These are phyloP conservation scores for Maudiozyma barnettii DNA, from an alignment of 805 yeast genomes.

Conservation along the genomic window DNA sequence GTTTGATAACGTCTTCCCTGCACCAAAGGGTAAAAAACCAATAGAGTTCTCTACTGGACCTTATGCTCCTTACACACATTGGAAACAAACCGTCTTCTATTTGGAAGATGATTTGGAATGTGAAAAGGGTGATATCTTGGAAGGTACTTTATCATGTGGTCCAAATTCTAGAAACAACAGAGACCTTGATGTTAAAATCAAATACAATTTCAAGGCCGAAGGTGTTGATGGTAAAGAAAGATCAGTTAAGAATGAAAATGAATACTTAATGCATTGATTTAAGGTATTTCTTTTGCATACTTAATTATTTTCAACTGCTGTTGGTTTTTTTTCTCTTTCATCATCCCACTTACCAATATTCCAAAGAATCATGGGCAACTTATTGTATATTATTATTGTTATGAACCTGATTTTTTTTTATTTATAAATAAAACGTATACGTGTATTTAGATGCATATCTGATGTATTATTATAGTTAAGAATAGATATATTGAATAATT, in stretches of 20 bases:
- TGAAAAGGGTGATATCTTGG: slow-evolving; percentile 64
- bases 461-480: too few species aligned
- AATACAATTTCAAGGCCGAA: slow-evolving; percentile 37
- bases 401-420: not conserved
- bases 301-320: too few species aligned
- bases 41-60: slow-evolving; percentile 90
- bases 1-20: slow-evolving; percentile 90
- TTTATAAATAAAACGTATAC: too few species aligned
- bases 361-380: not conserved
- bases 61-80: slow-evolving; percentile 86
- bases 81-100: slow-evolving; percentile 97
- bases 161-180: slow-evolving; percentile 79
- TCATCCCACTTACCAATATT: not conserved
- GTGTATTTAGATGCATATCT: not conserved
- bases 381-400: not conserved
- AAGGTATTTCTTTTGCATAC: not conserved
- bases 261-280: slow-evolving; percentile 60
- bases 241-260: slow-evolving; percentile 48
- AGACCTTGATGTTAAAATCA: slow-evolving; percentile 75
- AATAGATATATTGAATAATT: too few species aligned
- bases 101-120: slow-evolving; percentile 69
- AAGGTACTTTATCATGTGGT: slow-evolving; percentile 61
- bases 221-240: slow-evolving; percentile 42
- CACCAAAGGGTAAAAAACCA: slow-evolving; percentile 39
- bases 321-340: not conserved